Conservation (phyloP, 192 early-diverging fungal species). For the Mycoemilia scoparia region DNA sequence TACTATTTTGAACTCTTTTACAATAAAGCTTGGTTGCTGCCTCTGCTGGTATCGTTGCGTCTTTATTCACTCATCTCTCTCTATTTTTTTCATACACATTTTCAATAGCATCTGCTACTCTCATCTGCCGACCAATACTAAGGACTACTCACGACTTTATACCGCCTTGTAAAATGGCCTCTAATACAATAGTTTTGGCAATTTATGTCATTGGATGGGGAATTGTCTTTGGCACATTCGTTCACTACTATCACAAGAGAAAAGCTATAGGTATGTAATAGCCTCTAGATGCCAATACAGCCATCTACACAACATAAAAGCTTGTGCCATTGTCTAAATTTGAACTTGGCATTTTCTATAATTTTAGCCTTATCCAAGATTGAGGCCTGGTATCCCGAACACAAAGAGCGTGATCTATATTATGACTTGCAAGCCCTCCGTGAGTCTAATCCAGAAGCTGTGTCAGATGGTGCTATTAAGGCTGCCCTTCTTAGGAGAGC, state of each 20-base stretch:
- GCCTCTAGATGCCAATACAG: not conserved
- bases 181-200: slow-evolving; percentile 25
- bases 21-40: too few species aligned
- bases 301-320: not conserved
- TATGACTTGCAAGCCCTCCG: slow-evolving; percentile 37
- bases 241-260: slow-evolving; percentile 33
- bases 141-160: too few species aligned
- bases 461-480: slow-evolving; percentile 38
- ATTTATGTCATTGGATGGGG: slow-evolving; percentile 32
- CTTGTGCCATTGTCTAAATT: too few species aligned
- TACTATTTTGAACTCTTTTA: too few species aligned
- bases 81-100: too few species aligned
- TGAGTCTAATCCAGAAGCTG: slow-evolving; percentile 23
- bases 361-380: slow-evolving; percentile 25
- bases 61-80: too few species aligned
- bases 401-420: slow-evolving; percentile 43
- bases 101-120: too few species aligned
- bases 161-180: slow-evolving; percentile 32
- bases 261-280: slow-evolving; percentile 14
- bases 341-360: too few species aligned
- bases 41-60: too few species aligned
- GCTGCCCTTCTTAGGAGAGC: slow-evolving; percentile 67
- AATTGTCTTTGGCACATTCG: slow-evolving; percentile 32
- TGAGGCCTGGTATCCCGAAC: slow-evolving; percentile 50
- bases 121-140: too few species aligned